phyloP scores from a whole-genome alignment of 106 monocot species.

The Cymbidium sinense region DNA sequence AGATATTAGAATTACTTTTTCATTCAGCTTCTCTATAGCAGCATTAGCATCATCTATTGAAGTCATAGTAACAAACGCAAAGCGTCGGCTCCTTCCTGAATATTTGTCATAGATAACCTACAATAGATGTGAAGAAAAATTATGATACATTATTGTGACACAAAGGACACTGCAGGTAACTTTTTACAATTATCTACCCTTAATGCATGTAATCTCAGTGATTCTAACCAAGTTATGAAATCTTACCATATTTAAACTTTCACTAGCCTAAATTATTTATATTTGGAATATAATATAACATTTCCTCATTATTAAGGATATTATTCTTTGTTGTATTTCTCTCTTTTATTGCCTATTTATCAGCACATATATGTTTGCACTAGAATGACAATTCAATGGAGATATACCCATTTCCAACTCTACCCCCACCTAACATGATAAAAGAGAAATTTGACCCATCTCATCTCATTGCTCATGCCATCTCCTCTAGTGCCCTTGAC shows the following conservation, averaged over 20 bases:
- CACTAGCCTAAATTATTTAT: no score
- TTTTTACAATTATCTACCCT: no score
- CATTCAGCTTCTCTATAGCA: conserved; percentile 84
- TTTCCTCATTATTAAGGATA: no score
- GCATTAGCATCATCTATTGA: conserved; percentile 69
- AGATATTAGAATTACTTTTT: conserved; percentile 35
- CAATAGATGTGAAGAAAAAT: background rate
- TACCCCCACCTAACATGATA: background rate
- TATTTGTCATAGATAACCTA: conserved; percentile 98
- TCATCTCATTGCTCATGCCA: background rate
- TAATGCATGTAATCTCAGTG: no score
- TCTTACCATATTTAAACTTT: no score
- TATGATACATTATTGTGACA: background rate
- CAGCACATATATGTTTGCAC: background rate
- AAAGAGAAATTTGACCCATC: background rate
- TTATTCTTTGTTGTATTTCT: no score
- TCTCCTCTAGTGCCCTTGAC: background rate
- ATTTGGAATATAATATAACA: no score
- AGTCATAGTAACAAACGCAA: conserved; percentile 91
- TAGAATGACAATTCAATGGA: background rate
- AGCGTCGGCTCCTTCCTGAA: conserved; percentile 80
- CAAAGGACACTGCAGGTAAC: no score
- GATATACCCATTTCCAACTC: background rate
- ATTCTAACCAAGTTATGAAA: no score
- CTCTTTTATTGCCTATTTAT: no score